Percentiles rank a stretch among this genome's conserved stretches.
phyloP scores from a whole-genome alignment of 805 yeast genomes.

The Yarrowia porcina region DNA sequence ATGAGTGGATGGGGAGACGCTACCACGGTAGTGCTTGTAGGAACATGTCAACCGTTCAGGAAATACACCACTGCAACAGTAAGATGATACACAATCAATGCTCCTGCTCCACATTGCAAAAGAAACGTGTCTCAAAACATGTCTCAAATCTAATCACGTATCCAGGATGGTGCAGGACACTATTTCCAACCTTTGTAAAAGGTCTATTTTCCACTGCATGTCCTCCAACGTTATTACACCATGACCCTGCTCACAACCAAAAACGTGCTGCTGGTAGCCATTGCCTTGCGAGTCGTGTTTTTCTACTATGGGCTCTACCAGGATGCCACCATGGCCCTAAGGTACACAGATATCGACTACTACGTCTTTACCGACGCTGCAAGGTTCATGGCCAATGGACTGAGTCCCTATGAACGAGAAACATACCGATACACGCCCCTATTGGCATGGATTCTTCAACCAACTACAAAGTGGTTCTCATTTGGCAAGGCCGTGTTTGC shows the following conservation, averaged over 20 bases:
- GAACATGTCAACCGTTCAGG: too few species aligned
- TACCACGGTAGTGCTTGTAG: too few species aligned
- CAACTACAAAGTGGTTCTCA: conserved; percentile 51
- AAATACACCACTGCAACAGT: too few species aligned
- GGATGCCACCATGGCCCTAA: conserved; percentile 71
- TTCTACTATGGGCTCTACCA: conserved; percentile 81
- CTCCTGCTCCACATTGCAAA: too few species aligned
- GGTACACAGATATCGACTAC: conserved; percentile 93
- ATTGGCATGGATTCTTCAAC: conserved; percentile 75
- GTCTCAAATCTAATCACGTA: background rate
- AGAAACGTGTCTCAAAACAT: background rate
- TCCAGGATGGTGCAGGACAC: background rate
- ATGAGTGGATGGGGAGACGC: background rate
- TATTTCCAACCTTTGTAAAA: background rate
- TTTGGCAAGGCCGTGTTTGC: conserved; percentile 82
- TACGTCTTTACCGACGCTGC: conserved; percentile 93
- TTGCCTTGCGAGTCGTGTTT: conserved; percentile 52
- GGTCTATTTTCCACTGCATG: background rate
- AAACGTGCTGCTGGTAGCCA: conserved; percentile 34
- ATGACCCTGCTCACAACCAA: conserved; percentile 27
- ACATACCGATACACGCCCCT: conserved; percentile 94
- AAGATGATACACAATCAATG: too few species aligned
- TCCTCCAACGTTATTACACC: conserved; percentile 4
- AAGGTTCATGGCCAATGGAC: conserved; percentile 54
- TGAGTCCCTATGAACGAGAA: conserved; percentile 70